Percentiles rank a stretch among this genome's conserved stretches.
phyloP scores from a whole-genome alignment of 768 basidiomycete genomes.

The Rossbeevera mucosa region DNA sequence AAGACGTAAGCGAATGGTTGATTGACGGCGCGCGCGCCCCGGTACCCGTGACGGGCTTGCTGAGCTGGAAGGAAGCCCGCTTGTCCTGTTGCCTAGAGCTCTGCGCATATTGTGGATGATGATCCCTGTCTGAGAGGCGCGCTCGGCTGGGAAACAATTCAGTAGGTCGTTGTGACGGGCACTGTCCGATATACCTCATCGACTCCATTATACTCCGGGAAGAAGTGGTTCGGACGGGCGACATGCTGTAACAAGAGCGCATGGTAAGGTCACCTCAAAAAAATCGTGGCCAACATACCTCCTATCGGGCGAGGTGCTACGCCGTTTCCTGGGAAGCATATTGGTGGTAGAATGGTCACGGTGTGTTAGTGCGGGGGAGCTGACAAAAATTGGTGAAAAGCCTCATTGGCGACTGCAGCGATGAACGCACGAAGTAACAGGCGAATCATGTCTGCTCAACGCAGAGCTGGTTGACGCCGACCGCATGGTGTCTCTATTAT shows the following conservation, averaged over 20 bases:
- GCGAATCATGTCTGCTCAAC: slow-evolving; percentile 28
- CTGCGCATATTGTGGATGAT: slow-evolving; percentile 6
- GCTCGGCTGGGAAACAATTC: slow-evolving; percentile 18
- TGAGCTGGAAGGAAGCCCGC: slow-evolving; percentile 1
- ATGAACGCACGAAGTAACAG: slow-evolving; percentile 29
- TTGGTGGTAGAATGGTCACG: slow-evolving; percentile 27
- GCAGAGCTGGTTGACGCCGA: slow-evolving; percentile 29
- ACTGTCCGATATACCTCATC: slow-evolving; percentile 22
- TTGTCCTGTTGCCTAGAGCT: slow-evolving; percentile 13
- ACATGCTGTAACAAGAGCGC: slow-evolving; percentile 7
- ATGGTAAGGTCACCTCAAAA: slow-evolving; percentile 12
- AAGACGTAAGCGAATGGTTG: slow-evolving; percentile 20
- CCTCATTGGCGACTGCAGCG: slow-evolving; percentile 8
- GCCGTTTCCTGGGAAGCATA: slow-evolving; percentile 30
- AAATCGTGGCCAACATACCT: slow-evolving; percentile 18
- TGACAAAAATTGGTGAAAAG: slow-evolving; percentile 16
- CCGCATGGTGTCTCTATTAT: slow-evolving; percentile 31
- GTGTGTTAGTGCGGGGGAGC: slow-evolving; percentile 28
- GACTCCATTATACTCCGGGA: slow-evolving; percentile 21
- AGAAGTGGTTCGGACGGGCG: slow-evolving; percentile 13
- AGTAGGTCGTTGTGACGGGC: slow-evolving; percentile 3
- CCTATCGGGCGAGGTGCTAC: slow-evolving; percentile 30
- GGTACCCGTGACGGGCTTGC: slow-evolving; percentile 5
- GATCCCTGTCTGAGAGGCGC: slow-evolving; percentile 18
- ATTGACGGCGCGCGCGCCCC: slow-evolving; percentile 15